Evolutionary conservation across 345 rosid genomes (phyloP).

Genomic region (Sonneratia alba): DNA sequence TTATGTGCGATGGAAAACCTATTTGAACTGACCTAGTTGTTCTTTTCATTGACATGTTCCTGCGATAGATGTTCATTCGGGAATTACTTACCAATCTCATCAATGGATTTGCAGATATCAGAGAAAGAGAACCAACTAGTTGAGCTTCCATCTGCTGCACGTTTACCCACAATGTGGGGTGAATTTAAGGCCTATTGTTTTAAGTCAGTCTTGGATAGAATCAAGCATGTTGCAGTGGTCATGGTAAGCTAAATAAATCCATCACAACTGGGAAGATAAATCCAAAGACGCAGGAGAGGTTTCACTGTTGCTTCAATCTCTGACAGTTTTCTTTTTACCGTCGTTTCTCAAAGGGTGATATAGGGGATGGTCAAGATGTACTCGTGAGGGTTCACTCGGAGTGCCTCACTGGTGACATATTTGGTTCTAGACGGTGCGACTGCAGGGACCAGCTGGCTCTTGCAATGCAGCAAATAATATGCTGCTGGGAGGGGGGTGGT

Average conservation of each 20-base stretch:
- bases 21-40: too few relatives aligned
- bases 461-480: conserved; percentile 75
- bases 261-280: background rate
- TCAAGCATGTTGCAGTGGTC: conserved; percentile 96
- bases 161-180: conserved; percentile 90
- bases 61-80: background rate
- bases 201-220: conserved; percentile 71
- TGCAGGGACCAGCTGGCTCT: conserved; percentile 78
- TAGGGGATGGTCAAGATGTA: conserved; percentile 73
- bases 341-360: conserved; percentile 39
- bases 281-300: background rate
- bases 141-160: conserved; percentile 66
- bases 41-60: background rate
- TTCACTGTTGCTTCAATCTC: background rate
- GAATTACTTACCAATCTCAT: background rate
- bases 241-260: conserved; percentile 50
- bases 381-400: conserved; percentile 77
- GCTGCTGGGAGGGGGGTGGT: conserved; percentile 61
- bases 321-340: background rate
- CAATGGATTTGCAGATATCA: conserved; percentile 45
- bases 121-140: conserved; percentile 76
- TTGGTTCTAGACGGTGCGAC: conserved; percentile 72
- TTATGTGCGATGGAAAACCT: background rate
- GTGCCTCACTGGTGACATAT: conserved; percentile 77
- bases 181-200: conserved; percentile 75